Percentiles rank a stretch among this genome's conserved stretches.
phyloP scores from a whole-genome alignment of 139 green algal species.

The Deuterostichococcus epilithicus region DNA sequence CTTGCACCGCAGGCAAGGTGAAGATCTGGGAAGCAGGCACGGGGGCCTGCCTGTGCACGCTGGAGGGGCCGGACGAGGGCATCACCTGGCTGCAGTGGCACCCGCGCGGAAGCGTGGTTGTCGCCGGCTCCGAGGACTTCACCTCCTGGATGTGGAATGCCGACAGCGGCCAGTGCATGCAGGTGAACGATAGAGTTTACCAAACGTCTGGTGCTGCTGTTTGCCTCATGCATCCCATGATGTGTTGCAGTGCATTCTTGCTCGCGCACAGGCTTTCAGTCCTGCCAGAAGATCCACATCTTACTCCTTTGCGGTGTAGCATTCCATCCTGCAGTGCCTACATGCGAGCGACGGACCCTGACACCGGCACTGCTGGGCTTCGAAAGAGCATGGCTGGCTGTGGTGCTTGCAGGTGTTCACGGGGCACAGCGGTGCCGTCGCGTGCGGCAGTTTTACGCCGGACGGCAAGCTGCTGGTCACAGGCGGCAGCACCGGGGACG shows the following conservation, averaged over 20 bases:
- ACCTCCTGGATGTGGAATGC: constrained; percentile 95
- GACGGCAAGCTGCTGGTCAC: constrained; percentile 85
- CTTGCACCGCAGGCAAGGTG: constrained; percentile 39
- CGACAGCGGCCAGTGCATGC: constrained; percentile 79
- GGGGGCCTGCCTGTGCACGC: constrained; percentile 43
- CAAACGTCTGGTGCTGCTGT: not conserved
- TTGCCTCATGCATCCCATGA: no score
- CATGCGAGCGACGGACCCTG: not conserved
- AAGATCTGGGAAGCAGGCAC: constrained; percentile 62
- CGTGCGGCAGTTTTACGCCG: constrained; percentile 80
- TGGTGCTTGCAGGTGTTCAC: constrained; percentile 63
- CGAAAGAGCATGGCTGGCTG: no score
- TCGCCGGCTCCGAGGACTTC: constrained; percentile 90
- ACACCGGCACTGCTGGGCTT: no score
- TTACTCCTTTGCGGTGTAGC: no score
- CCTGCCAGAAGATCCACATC: no score
- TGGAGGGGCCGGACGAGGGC: constrained; percentile 77
- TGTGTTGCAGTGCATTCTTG: no score
- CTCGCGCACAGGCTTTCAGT: no score
- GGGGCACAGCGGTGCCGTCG: constrained; percentile 79
- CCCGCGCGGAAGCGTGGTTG: constrained; percentile 80
- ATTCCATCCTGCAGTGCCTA: not conserved
- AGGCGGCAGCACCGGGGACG: constrained; percentile 75
- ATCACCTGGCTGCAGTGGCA: constrained; percentile 94
- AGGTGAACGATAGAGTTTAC: constrained; percentile 35